These are phyloP conservation scores for Colletotrichum sp. DNA, from an alignment of 2,329 filamentous ascomycete species.

Conservation along the genomic window DNA sequence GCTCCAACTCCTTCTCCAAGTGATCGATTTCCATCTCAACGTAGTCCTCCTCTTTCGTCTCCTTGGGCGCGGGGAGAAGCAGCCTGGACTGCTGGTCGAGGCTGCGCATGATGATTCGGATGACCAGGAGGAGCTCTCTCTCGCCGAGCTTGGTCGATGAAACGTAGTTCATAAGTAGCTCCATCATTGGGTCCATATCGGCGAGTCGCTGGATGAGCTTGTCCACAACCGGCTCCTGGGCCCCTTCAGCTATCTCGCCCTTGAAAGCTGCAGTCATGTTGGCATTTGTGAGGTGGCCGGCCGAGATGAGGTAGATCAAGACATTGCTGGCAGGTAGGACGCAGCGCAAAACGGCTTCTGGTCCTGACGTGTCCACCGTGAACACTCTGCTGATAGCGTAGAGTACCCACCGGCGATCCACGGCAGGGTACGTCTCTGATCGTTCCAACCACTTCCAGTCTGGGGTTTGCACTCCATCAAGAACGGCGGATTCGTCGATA, in stretches of 20 bases:
- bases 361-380: constrained; percentile 49
- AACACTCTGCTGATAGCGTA: constrained; percentile 69
- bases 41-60: constrained; percentile 31
- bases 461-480: constrained; percentile 27
- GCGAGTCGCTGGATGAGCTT: constrained; percentile 68
- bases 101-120: constrained; percentile 72
- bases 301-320: constrained; percentile 63
- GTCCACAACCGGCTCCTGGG: constrained; percentile 42
- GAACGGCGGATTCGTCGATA: constrained; percentile 21
- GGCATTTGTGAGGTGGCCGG: constrained; percentile 63
- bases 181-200: constrained; percentile 71
- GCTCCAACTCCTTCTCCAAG: constrained; percentile 68
- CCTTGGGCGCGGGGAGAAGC: constrained; percentile 19
- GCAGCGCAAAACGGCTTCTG: constrained; percentile 37
- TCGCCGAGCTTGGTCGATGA: constrained; percentile 69
- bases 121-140: constrained; percentile 68
- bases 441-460: constrained; percentile 58
- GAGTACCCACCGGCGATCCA: constrained; percentile 70
- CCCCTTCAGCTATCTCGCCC: constrained; percentile 49
- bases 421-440: constrained; percentile 51
- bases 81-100: constrained; percentile 51
- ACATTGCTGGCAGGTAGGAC: constrained; percentile 58
- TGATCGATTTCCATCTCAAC: constrained; percentile 63
- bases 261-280: constrained; percentile 65
- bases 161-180: constrained; percentile 69